Conservation (phyloP, 2,329 filamentous ascomycete genomes). For the Albifimbria verrucaria region DNA sequence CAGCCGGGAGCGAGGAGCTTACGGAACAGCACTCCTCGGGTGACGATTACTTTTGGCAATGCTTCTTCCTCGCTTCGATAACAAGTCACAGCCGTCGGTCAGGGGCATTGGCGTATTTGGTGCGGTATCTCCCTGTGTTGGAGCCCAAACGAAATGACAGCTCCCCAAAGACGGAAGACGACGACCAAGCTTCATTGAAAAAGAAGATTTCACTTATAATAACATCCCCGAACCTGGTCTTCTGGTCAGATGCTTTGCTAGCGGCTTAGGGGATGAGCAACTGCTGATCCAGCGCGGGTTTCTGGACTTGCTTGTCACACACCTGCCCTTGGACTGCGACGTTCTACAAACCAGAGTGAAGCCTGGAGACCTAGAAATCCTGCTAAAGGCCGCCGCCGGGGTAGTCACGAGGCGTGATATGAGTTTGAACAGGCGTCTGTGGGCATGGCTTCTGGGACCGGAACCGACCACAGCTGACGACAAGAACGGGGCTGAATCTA, state of each 20-base stretch:
- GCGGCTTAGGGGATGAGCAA: slow-evolving; percentile 83
- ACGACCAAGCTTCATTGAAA: slow-evolving; percentile 26
- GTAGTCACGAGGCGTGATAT: slow-evolving; percentile 91
- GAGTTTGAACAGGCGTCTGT: slow-evolving; percentile 92
- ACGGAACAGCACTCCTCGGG: slow-evolving; percentile 55
- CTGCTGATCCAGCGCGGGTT: slow-evolving; percentile 91
- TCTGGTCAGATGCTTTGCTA: slow-evolving; percentile 85
- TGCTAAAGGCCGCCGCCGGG: slow-evolving; percentile 78
- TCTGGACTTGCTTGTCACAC: slow-evolving; percentile 85
- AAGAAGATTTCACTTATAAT: slow-evolving; percentile 62
- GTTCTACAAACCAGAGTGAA: slow-evolving; percentile 76
- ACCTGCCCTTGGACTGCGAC: slow-evolving; percentile 79
- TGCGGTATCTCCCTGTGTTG: slow-evolving; percentile 65
- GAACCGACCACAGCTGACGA: slow-evolving; percentile 51
- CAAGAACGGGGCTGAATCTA: slow-evolving; percentile 40
- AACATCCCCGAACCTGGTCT: slow-evolving; percentile 89
- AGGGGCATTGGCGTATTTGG: slow-evolving; percentile 83
- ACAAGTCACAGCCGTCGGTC: slow-evolving; percentile 82
- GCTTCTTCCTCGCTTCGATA: slow-evolving; percentile 89
- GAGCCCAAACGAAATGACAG: slow-evolving; percentile 10
- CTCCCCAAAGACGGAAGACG: slow-evolving; percentile 9
- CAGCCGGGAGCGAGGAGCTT: slow-evolving; percentile 46
- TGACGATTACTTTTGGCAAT: slow-evolving; percentile 97
- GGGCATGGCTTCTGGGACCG: slow-evolving; percentile 92
- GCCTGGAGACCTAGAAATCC: slow-evolving; percentile 70